Conservation (phyloP, 768 basidiomycete genomes). For the Boletus eberwhitei region DNA sequence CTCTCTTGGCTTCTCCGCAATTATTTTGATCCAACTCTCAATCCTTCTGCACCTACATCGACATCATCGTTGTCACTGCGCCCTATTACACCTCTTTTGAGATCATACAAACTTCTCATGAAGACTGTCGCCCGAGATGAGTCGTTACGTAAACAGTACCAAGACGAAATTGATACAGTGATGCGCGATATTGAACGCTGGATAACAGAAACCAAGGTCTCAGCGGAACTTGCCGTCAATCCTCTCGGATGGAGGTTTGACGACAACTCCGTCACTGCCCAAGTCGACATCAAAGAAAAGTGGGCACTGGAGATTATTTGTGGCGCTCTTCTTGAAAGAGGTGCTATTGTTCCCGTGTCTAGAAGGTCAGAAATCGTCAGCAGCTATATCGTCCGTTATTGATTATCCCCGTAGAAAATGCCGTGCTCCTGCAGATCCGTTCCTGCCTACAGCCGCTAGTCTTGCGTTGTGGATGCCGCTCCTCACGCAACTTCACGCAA, state of each 20-base stretch:
- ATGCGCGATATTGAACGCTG: slow-evolving; percentile 71
- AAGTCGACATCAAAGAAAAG: slow-evolving; percentile 52
- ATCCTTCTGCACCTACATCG: slow-evolving; percentile 42
- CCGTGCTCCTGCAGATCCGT: slow-evolving; percentile 35
- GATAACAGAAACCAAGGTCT: slow-evolving; percentile 70
- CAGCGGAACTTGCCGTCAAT: slow-evolving; percentile 49
- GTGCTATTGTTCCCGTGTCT: slow-evolving; percentile 76
- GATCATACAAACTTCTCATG: slow-evolving; percentile 66
- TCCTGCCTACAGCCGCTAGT: slow-evolving; percentile 49
- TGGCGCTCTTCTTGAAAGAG: slow-evolving; percentile 63
- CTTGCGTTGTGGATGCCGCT: slow-evolving; percentile 68
- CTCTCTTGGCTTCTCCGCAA: slow-evolving; percentile 80
- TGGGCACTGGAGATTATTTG: slow-evolving; percentile 71
- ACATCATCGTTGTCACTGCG: slow-evolving; percentile 40
- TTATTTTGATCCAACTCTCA: slow-evolving; percentile 78
- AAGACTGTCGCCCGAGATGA: slow-evolving; percentile 64
- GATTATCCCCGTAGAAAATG: slow-evolving; percentile 50
- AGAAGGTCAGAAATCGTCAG: slow-evolving; percentile 58
- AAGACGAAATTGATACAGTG: slow-evolving; percentile 45
- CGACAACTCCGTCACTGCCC: slow-evolving; percentile 30
- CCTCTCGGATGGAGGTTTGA: slow-evolving; percentile 43
- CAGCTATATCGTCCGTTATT: neutral
- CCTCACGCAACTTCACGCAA: slow-evolving; percentile 49
- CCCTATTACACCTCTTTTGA: slow-evolving; percentile 64
- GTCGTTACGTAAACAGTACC: slow-evolving; percentile 51